A percentile compares a stretch with the other conserved stretches of the same genome.
phyloP scores from a whole-genome alignment of 2,329 filamentous ascomycete species.

The Diaporthe sp. region DNA sequence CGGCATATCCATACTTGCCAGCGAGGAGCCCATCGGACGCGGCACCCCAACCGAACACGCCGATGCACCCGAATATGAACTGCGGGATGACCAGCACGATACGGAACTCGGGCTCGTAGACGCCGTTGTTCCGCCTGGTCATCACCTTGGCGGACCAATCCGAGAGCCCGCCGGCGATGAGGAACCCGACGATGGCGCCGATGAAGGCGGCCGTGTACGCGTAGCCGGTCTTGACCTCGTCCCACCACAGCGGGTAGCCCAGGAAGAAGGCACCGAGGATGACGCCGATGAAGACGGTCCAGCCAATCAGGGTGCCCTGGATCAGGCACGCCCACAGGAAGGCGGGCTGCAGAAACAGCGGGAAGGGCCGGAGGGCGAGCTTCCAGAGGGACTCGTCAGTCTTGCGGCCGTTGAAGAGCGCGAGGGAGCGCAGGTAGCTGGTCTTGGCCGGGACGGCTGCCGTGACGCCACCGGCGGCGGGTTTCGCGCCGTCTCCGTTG shows the following conservation, averaged over 20 bases:
- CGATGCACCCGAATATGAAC: slow-evolving; percentile 81
- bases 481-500: slow-evolving; percentile 49
- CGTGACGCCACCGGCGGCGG: background rate
- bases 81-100: slow-evolving; percentile 87
- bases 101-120: slow-evolving; percentile 94
- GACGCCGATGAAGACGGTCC: slow-evolving; percentile 93
- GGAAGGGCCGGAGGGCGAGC: slow-evolving; percentile 80
- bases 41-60: slow-evolving; percentile 87
- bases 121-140: slow-evolving; percentile 81
- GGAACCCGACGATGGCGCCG: slow-evolving; percentile 83
- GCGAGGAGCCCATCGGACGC: slow-evolving; percentile 72
- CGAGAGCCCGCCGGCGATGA: slow-evolving; percentile 79
- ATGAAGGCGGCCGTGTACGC: slow-evolving; percentile 89
- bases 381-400: slow-evolving; percentile 81
- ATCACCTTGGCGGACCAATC: slow-evolving; percentile 80
- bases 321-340: slow-evolving; percentile 86
- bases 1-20: slow-evolving; percentile 76
- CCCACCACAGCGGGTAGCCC: slow-evolving; percentile 84
- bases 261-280: slow-evolving; percentile 87
- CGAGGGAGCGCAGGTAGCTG: slow-evolving; percentile 72
- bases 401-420: slow-evolving; percentile 85
- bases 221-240: slow-evolving; percentile 86
- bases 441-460: slow-evolving; percentile 60
- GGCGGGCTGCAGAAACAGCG: slow-evolving; percentile 86
- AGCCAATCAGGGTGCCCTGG: slow-evolving; percentile 92